Evolutionary conservation across 2,329 filamentous ascomycete species (phyloP).

Genomic region (Pseudogymnoascus sp.): DNA sequence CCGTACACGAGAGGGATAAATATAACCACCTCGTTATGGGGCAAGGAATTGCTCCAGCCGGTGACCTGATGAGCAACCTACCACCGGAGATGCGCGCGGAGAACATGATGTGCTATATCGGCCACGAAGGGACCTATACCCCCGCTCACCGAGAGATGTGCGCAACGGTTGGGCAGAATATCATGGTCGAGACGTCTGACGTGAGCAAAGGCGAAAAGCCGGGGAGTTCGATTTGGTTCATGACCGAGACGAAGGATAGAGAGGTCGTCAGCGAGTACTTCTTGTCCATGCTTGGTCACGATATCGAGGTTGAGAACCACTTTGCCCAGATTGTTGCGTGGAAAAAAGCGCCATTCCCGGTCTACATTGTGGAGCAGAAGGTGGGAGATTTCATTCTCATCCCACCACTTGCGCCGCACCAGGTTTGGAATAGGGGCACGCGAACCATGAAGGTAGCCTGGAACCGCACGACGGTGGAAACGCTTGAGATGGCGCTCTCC

Average conservation of each 20-base stretch:
- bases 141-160: conserved; percentile 97
- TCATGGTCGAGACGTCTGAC: conserved; percentile 89
- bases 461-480: conserved; percentile 92
- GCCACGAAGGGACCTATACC: conserved; percentile 94
- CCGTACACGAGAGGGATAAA: conserved; percentile 37
- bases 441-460: conserved; percentile 96
- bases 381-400: conserved; percentile 89
- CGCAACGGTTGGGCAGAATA: conserved; percentile 88
- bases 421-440: conserved; percentile 96
- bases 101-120: conserved; percentile 97
- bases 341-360: conserved; percentile 88
- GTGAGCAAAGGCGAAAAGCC: conserved; percentile 65
- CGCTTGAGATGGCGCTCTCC: conserved; percentile 72
- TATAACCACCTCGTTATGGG: conserved; percentile 34
- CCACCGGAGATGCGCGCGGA: conserved; percentile 81
- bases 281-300: conserved; percentile 83
- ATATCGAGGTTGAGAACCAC: conserved; percentile 93
- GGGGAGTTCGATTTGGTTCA: conserved; percentile 95
- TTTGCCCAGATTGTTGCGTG: conserved; percentile 93
- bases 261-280: conserved; percentile 90
- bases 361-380: conserved; percentile 85
- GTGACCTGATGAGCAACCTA: conserved; percentile 91
- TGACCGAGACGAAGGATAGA: conserved; percentile 93
- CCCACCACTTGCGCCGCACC: conserved; percentile 85
- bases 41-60: conserved; percentile 52